Conservation (phyloP, 805 yeast species). For the Suhomyces tanzawaensis region DNA sequence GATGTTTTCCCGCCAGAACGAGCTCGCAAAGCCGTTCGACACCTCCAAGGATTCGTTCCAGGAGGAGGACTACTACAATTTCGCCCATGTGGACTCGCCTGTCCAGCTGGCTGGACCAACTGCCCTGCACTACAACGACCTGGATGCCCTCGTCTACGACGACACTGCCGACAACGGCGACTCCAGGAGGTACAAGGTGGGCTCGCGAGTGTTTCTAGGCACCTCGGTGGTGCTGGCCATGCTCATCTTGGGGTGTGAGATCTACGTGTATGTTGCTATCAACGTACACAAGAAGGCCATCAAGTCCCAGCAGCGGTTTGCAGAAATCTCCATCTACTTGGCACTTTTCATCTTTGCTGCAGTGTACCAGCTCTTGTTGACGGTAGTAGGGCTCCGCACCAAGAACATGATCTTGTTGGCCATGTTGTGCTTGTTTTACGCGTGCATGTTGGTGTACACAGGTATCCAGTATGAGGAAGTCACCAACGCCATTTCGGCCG, state of each 20-base stretch:
- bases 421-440: conserved; percentile 39
- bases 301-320: conserved; percentile 17
- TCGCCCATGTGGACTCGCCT: conserved; percentile 4
- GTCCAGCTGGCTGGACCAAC: background rate
- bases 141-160: conserved; percentile 1
- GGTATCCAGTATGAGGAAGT: conserved; percentile 47
- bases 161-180: background rate
- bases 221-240: conserved; percentile 34
- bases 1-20: background rate
- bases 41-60: background rate
- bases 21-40: background rate
- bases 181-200: conserved; percentile 4
- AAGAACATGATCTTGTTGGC: conserved; percentile 41
- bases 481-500: conserved; percentile 18
- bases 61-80: conserved; percentile 1
- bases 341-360: conserved; percentile 50
- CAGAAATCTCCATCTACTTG: conserved; percentile 39
- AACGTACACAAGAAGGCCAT: conserved; percentile 27
- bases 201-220: conserved; percentile 19
- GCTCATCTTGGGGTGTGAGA: conserved; percentile 34
- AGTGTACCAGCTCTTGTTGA: conserved; percentile 38
- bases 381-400: conserved; percentile 36
- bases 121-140: background rate
- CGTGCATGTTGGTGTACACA: conserved; percentile 45
- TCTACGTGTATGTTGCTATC: conserved; percentile 38